Conservation (phyloP, 2,329 filamentous ascomycete genomes). For the Fusarium metavorans region DNA sequence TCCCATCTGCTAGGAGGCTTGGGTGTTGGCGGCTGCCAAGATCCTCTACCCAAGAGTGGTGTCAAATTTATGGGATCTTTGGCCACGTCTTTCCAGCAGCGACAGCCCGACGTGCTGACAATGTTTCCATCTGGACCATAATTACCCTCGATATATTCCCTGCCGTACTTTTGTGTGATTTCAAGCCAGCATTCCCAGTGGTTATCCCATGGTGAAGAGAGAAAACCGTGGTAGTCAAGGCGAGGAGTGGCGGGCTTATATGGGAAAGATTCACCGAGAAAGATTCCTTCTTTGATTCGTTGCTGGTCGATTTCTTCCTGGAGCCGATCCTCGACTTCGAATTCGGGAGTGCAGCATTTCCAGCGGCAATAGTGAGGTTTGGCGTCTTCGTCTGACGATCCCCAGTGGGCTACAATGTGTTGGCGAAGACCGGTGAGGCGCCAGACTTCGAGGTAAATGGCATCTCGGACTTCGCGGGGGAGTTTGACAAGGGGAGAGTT, state of each 20-base stretch:
- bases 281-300: neutral
- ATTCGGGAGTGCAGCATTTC: conserved; percentile 14
- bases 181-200: conserved; percentile 1
- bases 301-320: neutral
- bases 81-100: neutral
- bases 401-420: conserved; percentile 22
- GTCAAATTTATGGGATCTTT: neutral
- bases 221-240: neutral
- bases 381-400: neutral
- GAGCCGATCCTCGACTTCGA: neutral
- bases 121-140: neutral
- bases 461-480: conserved; percentile 24
- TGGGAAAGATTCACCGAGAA: neutral
- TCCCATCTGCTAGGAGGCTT: neutral
- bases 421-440: conserved; percentile 16
- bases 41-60: neutral
- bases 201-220: conserved; percentile 1
- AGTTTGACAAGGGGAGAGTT: conserved; percentile 14
- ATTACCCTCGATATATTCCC: neutral
- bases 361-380: conserved; percentile 24
- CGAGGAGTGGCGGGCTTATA: neutral
- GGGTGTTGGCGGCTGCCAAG: neutral
- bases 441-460: conserved; percentile 30
- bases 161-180: neutral
- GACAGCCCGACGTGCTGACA: neutral